A percentile compares a stretch with the other conserved stretches of the same genome.
phyloP scores from a whole-genome alignment of 345 rosid species.

The Carallia pectinifolia region DNA sequence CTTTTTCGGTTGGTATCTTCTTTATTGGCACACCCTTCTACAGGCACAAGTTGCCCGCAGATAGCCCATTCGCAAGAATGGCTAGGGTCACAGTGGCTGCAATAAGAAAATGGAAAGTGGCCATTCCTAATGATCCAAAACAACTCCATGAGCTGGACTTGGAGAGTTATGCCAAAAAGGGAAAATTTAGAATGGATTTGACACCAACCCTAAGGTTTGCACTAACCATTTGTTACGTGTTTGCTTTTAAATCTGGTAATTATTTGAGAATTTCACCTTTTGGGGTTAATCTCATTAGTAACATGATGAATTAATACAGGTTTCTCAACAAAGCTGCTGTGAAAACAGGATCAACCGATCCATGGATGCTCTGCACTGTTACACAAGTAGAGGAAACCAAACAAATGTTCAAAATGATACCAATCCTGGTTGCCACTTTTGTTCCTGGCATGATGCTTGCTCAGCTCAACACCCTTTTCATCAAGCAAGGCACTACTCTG shows the following conservation, averaged over 20 bases:
- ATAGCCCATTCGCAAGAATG: constrained; percentile 80
- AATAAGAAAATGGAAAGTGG: constrained; percentile 45
- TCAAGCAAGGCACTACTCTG: constrained; percentile 93
- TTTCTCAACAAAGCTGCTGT: constrained; percentile 70
- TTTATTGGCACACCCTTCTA: constrained; percentile 69
- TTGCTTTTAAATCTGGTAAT: not conserved
- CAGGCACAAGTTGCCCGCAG: constrained; percentile 63
- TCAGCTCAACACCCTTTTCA: constrained; percentile 69
- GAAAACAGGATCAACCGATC: constrained; percentile 44
- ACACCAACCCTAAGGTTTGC: constrained; percentile 59
- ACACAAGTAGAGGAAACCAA: constrained; percentile 97
- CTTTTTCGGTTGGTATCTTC: constrained; percentile 53
- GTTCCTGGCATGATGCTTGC: constrained; percentile 83
- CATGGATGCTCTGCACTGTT: constrained; percentile 68
- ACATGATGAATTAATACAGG: constrained; percentile 29
- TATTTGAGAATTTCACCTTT: not conserved
- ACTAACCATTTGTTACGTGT: not conserved
- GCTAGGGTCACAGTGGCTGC: constrained; percentile 74
- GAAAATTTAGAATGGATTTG: constrained; percentile 56
- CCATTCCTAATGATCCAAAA: constrained; percentile 43
- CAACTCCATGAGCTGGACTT: constrained; percentile 55
- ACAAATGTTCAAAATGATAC: constrained; percentile 87
- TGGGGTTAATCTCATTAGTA: not conserved
- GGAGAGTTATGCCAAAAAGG: constrained; percentile 45
- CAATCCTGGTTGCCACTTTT: constrained; percentile 61